Percentiles rank a stretch among this genome's conserved stretches.
These are phyloP conservation scores for Penicillium soppii DNA, from an alignment of 495 filamentous ascomycete species.

Conservation along the genomic window DNA sequence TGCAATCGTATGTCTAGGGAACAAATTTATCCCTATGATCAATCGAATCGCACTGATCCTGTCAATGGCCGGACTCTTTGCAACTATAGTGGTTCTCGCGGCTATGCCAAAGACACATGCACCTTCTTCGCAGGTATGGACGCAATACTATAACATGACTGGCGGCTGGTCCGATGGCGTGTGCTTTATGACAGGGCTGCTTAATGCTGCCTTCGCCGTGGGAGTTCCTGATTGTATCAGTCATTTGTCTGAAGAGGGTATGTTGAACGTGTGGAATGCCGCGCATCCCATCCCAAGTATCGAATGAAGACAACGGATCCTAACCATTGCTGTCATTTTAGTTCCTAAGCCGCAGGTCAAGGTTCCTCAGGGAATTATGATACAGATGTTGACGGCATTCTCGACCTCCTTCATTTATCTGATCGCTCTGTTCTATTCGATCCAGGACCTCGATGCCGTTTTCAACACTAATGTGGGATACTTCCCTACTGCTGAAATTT, in stretches of 20 bases:
- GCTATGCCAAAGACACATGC: conserved; percentile 69
- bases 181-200: conserved; percentile 68
- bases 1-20: conserved; percentile 61
- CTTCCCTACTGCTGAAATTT: conserved; percentile 75
- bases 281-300: neutral
- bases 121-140: conserved; percentile 58
- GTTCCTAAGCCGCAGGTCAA: conserved; percentile 26
- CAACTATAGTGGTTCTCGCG: conserved; percentile 67
- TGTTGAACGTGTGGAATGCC: neutral
- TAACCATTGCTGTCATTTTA: neutral
- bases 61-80: conserved; percentile 58
- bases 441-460: conserved; percentile 59
- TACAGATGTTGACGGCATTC: conserved; percentile 61
- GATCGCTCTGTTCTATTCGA: conserved; percentile 57
- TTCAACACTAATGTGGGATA: conserved; percentile 49
- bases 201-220: conserved; percentile 77
- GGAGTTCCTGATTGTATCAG: conserved; percentile 70
- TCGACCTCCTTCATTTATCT: conserved; percentile 41
- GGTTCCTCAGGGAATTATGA: conserved; percentile 47
- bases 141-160: conserved; percentile 58
- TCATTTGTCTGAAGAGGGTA: conserved; percentile 71
- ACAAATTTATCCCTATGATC: conserved; percentile 60
- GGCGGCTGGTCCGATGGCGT: conserved; percentile 65
- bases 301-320: neutral
- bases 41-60: conserved; percentile 63